Base-by-base conservation (phyloP, 345 rosid genomes). In the rapeseed (Brassica napus) region DNA sequence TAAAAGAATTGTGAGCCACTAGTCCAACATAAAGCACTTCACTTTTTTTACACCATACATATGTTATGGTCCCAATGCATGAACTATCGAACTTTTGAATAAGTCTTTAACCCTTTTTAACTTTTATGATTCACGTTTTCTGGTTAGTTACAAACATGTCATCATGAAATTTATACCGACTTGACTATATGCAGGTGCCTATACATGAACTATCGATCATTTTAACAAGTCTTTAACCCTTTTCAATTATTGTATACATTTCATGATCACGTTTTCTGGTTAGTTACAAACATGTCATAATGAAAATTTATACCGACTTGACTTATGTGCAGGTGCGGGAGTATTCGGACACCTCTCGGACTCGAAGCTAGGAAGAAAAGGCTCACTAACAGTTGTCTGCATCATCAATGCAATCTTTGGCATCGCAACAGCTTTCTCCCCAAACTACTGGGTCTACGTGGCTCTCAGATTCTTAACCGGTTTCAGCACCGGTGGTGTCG, bases 401-500 rank as follows among this genome's bases (percentile, higher is more conserved):
- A 42, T 92, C 74, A 55, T 90, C 77, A 94, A 91, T 23, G 88
- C 94, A 44, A 44, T 88, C 64, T 90, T 92, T 39, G 97, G 98
- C 11, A 86, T 88, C 77, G 82, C 91, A 2, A 94, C 97, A 0
- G 91, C 97, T 10, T 77, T 89, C 1, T 83, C 97, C 4, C 97
- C 97, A 3, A 79, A 88, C 86, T 94, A 89, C 85, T 77, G 81
- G 80, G 84, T 74, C 67, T 94, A 94, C 67, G 84, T 87, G 65
- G 47, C 86, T 6, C 94, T 94, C 47, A 87, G 98, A 0, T 66
- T 91, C 66, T 85, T 90, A 4, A 94, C 98, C 0, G 97, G 98
- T 15, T 89, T 92, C 82, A 94, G 98, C 88, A 90, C 94, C 0
- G 98, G 98, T 3, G 97, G 97, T 3, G 97, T 90, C 0, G 98